phyloP scores from a whole-genome alignment of 352 stramenopile species.

The Hyphochytrium catenoides region DNA sequence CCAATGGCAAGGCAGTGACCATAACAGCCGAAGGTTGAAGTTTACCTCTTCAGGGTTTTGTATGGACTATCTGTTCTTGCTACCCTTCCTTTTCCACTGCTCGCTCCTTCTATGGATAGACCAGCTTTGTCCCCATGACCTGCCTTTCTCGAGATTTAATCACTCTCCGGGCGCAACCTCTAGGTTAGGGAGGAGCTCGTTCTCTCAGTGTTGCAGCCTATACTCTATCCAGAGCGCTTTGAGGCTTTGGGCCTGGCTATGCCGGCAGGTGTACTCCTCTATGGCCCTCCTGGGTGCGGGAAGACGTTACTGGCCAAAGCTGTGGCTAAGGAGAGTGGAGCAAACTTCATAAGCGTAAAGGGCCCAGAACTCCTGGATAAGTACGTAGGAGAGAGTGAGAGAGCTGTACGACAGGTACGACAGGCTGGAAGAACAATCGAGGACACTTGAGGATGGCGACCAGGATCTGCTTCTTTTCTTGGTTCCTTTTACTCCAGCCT shows the following conservation, averaged over 20 bases:
- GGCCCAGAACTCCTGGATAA: constrained; percentile 97
- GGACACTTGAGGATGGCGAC: too few species aligned
- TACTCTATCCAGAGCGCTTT: constrained; percentile 86
- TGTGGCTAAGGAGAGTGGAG: constrained; percentile 89
- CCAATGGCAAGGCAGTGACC: constrained; percentile 1
- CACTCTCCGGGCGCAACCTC: too few species aligned
- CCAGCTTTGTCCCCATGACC: too few species aligned
- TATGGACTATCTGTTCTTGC: too few species aligned
- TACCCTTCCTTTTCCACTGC: too few species aligned
- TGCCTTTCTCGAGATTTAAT: too few species aligned
- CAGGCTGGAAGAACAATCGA: too few species aligned
- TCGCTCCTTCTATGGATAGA: too few species aligned
- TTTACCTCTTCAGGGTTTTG: too few species aligned
- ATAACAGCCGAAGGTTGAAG: constrained; percentile 5
- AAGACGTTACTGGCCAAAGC: constrained; percentile 98
- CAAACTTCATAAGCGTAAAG: constrained; percentile 98
- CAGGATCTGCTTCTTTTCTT: too few species aligned
- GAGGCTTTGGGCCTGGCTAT: constrained; percentile 80
- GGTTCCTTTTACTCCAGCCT: too few species aligned
- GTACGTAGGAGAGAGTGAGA: constrained; percentile 95
- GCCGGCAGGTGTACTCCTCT: constrained; percentile 89
- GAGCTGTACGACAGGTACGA: constrained; percentile 49
- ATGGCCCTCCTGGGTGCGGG: constrained; percentile 88
- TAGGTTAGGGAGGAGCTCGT: constrained; percentile 82
- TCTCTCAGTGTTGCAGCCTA: constrained; percentile 89